These are phyloP conservation scores for Mycena filopes DNA, from an alignment of 768 basidiomycete genomes.

Conservation along the genomic window DNA sequence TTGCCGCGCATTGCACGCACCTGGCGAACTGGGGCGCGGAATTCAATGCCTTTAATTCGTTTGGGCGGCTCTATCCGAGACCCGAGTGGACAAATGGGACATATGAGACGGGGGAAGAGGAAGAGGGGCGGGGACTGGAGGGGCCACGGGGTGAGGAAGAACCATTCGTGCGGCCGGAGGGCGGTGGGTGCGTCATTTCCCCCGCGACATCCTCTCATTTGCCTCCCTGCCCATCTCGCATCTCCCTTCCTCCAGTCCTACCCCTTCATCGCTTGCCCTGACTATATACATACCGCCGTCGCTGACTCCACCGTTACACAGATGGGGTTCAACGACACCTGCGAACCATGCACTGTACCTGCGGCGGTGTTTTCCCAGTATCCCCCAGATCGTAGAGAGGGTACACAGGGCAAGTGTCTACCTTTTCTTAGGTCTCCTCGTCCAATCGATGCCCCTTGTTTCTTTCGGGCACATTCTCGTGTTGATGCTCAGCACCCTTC, in stretches of 20 bases:
- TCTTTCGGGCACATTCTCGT: too few relatives aligned
- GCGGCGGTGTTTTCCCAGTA: conserved; percentile 50
- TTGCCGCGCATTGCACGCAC: conserved; percentile 55
- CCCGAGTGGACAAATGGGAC: too few relatives aligned
- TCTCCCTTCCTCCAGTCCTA: background rate
- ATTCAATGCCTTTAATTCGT: conserved; percentile 63
- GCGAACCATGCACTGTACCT: conserved; percentile 33
- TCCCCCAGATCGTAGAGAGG: conserved; percentile 42
- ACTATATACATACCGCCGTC: background rate
- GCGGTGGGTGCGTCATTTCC: background rate
- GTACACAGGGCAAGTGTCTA: conserved; percentile 42
- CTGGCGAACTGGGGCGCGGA: conserved; percentile 53
- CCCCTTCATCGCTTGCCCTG: background rate
- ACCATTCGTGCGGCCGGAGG: background rate
- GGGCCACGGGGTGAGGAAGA: background rate
- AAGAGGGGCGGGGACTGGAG: background rate
- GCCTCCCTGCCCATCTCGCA: background rate
- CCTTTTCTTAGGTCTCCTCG: background rate
- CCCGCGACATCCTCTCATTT: background rate
- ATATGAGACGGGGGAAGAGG: background rate
- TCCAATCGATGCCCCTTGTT: too few relatives aligned
- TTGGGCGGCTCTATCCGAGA: conserved; percentile 50
- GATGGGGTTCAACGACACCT: background rate
- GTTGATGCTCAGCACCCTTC: too few relatives aligned
- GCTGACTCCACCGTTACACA: background rate